phyloP scores from a whole-genome alignment of 1,284 basidiomycete genomes.

The Stygiomarasmius scandens region DNA sequence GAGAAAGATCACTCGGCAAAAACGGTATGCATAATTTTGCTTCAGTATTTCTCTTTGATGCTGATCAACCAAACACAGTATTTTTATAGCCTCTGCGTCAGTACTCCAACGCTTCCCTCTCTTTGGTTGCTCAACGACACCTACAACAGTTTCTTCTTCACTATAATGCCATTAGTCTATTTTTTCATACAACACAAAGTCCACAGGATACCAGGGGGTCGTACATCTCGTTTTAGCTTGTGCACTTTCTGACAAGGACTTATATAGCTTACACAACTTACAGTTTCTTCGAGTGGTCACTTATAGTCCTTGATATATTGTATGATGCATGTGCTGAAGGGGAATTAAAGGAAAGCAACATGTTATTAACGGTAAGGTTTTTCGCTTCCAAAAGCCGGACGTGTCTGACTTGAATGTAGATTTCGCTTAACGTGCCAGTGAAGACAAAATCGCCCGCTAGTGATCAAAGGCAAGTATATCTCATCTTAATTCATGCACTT shows the following conservation, averaged over 20 bases:
- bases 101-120: slow-evolving; percentile 22
- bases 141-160: slow-evolving; percentile 63
- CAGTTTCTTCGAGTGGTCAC: slow-evolving; percentile 85
- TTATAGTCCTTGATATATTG: slow-evolving; percentile 78
- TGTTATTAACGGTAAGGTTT: slow-evolving; percentile 46
- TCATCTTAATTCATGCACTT: too few species aligned
- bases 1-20: slow-evolving; percentile 42
- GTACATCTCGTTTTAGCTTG: slow-evolving; percentile 13
- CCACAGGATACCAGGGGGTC: slow-evolving; percentile 77
- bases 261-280: slow-evolving; percentile 80
- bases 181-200: slow-evolving; percentile 88
- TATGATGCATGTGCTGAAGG: slow-evolving; percentile 73
- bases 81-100: slow-evolving; percentile 52
- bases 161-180: slow-evolving; percentile 77
- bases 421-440: slow-evolving; percentile 1
- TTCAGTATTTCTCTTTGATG: neutral
- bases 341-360: slow-evolving; percentile 60
- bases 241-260: slow-evolving; percentile 9
- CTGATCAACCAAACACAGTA: slow-evolving; percentile 37
- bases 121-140: neutral
- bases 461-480: too few species aligned
- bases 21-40: slow-evolving; percentile 46
- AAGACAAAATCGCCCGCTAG: too few species aligned
- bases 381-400: neutral
- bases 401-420: neutral